Evolutionary conservation across 2,329 filamentous ascomycete genomes (phyloP).

Genomic region (Fusarium sp.): DNA sequence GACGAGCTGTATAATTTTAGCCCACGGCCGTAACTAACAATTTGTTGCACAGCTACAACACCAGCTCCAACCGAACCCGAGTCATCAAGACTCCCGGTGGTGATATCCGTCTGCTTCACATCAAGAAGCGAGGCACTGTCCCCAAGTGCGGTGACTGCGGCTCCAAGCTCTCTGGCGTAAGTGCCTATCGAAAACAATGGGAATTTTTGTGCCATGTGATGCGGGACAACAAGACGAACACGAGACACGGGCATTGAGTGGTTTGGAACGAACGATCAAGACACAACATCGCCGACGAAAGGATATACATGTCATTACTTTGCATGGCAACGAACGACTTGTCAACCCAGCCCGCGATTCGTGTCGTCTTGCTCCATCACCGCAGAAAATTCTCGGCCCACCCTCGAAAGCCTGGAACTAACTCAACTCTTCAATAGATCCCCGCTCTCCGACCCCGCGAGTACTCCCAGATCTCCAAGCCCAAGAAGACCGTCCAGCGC

Average conservation of each 20-base stretch:
- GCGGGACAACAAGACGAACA: conserved; percentile 30
- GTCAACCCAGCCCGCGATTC: background rate
- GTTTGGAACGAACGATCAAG: conserved; percentile 1
- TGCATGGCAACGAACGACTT: background rate
- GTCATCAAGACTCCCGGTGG: conserved; percentile 97
- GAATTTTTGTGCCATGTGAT: conserved; percentile 25
- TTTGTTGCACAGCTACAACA: conserved; percentile 84
- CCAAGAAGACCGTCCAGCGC: conserved; percentile 99
- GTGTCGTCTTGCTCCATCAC: conserved; percentile 13
- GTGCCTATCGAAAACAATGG: conserved; percentile 58
- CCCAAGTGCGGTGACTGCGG: conserved; percentile 99
- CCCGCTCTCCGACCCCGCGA: conserved; percentile 98
- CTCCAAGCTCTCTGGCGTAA: conserved; percentile 96
- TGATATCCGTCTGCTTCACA: conserved; percentile 94
- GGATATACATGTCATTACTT: background rate
- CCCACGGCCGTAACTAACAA: conserved; percentile 43
- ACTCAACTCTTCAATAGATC: conserved; percentile 65
- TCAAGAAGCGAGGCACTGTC: conserved; percentile 99
- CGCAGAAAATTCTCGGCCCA: conserved; percentile 14
- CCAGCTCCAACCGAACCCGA: conserved; percentile 95
- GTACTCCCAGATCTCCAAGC: conserved; percentile 96
- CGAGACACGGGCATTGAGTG: conserved; percentile 16
- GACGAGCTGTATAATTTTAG: conserved; percentile 26
- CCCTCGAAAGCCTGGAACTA: conserved; percentile 26
- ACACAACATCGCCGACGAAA: background rate